Evolutionary conservation across 495 filamentous ascomycete genomes (phyloP), one percentile per base, ranked within the genome.

Genomic region (Thermochaetoides thermophila): DNA sequence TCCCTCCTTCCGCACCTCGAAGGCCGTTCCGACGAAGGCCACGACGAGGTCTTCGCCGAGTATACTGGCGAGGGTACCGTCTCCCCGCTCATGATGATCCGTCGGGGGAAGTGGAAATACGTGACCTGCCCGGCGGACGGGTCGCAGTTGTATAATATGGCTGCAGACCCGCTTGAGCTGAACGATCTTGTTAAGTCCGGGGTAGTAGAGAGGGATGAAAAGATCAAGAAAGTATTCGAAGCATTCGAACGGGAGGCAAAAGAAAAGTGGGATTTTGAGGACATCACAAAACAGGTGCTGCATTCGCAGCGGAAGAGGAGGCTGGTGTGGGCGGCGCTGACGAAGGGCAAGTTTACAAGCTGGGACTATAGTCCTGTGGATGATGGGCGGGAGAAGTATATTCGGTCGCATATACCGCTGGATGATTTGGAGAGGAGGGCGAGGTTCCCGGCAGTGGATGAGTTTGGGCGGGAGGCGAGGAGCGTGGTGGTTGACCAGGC

Each of bases 1-100:
- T 81, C 77, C 14, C 55, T 93, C 26, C 51, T 81, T 18, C 76
- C 80, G 9, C 75, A 84, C 44, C 57, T 91, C 16, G 61, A 74
- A 20, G 77, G 73, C 9, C 55, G 56, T 7, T 57, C 68, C 3
- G 69, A 17, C 5, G 19, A 37, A 16, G 50, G 72, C 13, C 63
- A 65, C 39, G 82, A 92, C 42, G 82, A 76, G 8, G 83, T 83
- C 14, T 76, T 83, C 44, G 82, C 79, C 34, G 84, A 93, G 56
- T 93, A 91, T 55, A 84, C 81, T 51, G 84, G 79, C 13, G 84
- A 93, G 56, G 84, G 84, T 27, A 89, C 84, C 3, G 66, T 86
- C 37, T 72, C 77, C 4, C 84, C 84, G 0, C 63, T 86, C n/a
- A 77, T 89, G 59, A 93, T 93, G 84, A 91, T 93, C 48, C 70